phyloP scores from a whole-genome alignment of 495 filamentous ascomycete genomes.

The Tuber melanosporum region DNA sequence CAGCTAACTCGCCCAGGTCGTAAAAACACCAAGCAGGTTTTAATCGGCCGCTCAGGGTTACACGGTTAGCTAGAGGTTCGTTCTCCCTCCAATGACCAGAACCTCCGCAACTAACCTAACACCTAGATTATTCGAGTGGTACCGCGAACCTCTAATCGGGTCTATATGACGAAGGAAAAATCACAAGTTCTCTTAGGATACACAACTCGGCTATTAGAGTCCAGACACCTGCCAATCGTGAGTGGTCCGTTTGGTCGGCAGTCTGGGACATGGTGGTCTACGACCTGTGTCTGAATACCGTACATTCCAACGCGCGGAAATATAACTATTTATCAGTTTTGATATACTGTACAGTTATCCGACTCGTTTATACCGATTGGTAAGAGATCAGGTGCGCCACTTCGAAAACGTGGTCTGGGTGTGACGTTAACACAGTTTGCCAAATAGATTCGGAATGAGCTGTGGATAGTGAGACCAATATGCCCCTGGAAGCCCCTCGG shows the following conservation, averaged over 20 bases:
- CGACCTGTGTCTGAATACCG: constrained; percentile 93
- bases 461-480: too few species aligned
- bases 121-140: constrained; percentile 52
- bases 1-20: too few species aligned
- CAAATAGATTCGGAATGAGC: too few species aligned
- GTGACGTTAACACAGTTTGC: too few species aligned
- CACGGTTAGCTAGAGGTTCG: constrained; percentile 68
- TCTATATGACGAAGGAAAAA: constrained; percentile 86
- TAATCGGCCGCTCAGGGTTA: too few species aligned
- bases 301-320: constrained; percentile 63
- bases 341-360: constrained; percentile 76
- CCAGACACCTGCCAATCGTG: constrained; percentile 70
- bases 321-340: constrained; percentile 70
- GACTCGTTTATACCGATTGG: constrained; percentile 49
- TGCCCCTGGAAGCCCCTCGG: too few species aligned
- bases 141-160: constrained; percentile 88
- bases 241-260: constrained; percentile 79
- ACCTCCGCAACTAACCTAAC: neutral
- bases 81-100: neutral
- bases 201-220: constrained; percentile 91
- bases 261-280: constrained; percentile 92
- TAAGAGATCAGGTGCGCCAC: constrained; percentile 26
- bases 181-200: constrained; percentile 64
- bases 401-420: too few species aligned
- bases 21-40: too few species aligned